Evolutionary conservation across 768 basidiomycete species (phyloP).

Genomic region (Macrolepiota dolichaula): DNA sequence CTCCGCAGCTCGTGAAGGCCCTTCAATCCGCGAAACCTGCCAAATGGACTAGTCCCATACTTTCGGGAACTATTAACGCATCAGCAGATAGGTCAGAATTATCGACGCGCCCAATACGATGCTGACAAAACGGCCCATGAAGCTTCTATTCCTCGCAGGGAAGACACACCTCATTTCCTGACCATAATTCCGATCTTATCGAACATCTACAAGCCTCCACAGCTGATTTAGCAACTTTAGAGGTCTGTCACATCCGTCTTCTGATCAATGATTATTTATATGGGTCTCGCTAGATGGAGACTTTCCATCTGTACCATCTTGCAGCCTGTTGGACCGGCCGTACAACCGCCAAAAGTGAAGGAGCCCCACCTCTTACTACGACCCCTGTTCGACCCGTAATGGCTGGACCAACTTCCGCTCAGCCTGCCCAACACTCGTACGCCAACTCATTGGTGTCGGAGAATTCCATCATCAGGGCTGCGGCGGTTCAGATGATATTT

Average conservation of each 20-base stretch:
- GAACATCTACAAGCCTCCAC: slow-evolving; percentile 47
- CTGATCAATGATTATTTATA: slow-evolving; percentile 4
- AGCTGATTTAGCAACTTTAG: slow-evolving; percentile 59
- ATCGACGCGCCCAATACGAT: slow-evolving; percentile 2
- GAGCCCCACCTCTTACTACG: slow-evolving; percentile 40
- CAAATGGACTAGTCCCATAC: slow-evolving; percentile 31
- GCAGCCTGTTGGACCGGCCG: slow-evolving; percentile 62
- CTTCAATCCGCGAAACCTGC: slow-evolving; percentile 43
- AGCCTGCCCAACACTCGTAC: slow-evolving; percentile 20
- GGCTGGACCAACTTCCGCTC: slow-evolving; percentile 23
- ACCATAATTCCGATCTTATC: slow-evolving; percentile 66
- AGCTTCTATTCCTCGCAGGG: slow-evolving; percentile 90
- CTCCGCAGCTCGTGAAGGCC: slow-evolving; percentile 41
- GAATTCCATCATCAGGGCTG: slow-evolving; percentile 56
- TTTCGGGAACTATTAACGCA: slow-evolving; percentile 59
- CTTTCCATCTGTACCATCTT: slow-evolving; percentile 78
- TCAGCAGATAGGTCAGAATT: slow-evolving; percentile 70
- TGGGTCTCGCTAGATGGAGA: slow-evolving; percentile 64
- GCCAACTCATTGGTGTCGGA: slow-evolving; percentile 16
- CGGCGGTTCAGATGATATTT: slow-evolving; percentile 79
- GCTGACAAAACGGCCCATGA: slow-evolving; percentile 9
- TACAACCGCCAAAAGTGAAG: slow-evolving; percentile 19
- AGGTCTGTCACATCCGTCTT: slow-evolving; percentile 40
- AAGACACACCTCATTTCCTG: slow-evolving; percentile 75
- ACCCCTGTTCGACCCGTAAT: slow-evolving; percentile 38